phyloP scores from a whole-genome alignment of 2,329 filamentous ascomycete species.

The Hypomyces perniciosus region DNA sequence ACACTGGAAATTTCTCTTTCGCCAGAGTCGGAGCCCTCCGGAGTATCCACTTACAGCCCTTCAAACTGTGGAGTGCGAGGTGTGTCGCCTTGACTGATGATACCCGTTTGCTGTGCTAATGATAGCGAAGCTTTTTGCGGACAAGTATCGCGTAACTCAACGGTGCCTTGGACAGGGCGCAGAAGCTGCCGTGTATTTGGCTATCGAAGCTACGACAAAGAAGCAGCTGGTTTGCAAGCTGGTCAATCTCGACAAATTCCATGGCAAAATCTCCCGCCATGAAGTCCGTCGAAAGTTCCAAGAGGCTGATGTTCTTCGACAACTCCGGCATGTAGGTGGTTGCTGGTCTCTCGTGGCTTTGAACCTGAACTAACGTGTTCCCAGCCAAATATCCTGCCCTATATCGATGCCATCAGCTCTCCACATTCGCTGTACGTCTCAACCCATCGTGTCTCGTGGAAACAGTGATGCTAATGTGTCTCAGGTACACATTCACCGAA shows the following conservation, averaged over 20 bases:
- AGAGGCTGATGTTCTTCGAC: conserved; percentile 48
- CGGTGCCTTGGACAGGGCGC: conserved; percentile 33
- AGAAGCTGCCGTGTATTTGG: conserved; percentile 32
- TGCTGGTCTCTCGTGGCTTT: not conserved
- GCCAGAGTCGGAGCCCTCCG: conserved; percentile 23
- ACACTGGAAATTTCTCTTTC: conserved; percentile 32
- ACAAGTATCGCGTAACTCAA: conserved; percentile 28
- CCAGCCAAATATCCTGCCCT: conserved; percentile 50
- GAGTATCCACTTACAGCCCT: conserved; percentile 22
- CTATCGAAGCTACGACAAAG: conserved; percentile 42
- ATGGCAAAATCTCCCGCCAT: conserved; percentile 20
- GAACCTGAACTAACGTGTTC: conserved; percentile 11
- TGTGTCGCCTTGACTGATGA: conserved; percentile 10
- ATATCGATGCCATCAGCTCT: conserved; percentile 46
- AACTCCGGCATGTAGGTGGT: conserved; percentile 46
- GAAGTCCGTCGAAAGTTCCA: conserved; percentile 35
- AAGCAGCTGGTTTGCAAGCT: conserved; percentile 66
- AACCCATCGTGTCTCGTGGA: not conserved
- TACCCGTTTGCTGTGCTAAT: not conserved
- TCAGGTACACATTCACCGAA: conserved; percentile 51
- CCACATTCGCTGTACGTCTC: conserved; percentile 37
- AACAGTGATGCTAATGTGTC: conserved; percentile 1
- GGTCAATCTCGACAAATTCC: conserved; percentile 40
- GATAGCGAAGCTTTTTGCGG: conserved; percentile 25
- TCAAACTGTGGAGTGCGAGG: conserved; percentile 29